Evolutionary conservation across 805 yeast species (phyloP), one percentile per base, ranked within the genome.

Genomic region (Saccharomycopsis synnaedendra): DNA sequence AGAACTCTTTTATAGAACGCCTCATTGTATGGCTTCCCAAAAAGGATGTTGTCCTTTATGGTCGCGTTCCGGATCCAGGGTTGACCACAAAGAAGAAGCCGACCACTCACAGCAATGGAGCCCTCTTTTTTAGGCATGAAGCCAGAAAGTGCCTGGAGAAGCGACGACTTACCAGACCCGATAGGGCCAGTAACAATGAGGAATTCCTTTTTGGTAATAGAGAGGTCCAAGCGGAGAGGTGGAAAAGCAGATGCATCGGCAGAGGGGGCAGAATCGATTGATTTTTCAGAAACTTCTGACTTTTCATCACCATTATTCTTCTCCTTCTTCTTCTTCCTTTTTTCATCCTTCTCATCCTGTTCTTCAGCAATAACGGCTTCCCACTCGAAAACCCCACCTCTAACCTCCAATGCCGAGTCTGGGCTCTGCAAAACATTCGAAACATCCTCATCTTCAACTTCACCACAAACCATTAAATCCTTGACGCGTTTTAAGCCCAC

Each of bases 51-150:
- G 11, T 81, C 84, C 55, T 71, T 71, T 33, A 83, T 74, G 0
- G 89, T 80, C 3, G 80, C 74, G 61, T 82, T 84, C 56, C 80
- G 85, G 35, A 82, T 74, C 93, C 90, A 83, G 19, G 85, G 85
- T 27, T 54, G 38, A 55, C 69, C 56, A 68, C 80, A 66, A 30
- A 76, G 58, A 33, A 78, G 58, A 6, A 75, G 53, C 0, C 71
- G 59, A 3, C 84, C 84, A 47, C 70, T 65, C 11, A 70, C 68
- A 8, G 59, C 55, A 6, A 82, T 64, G 0, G 59, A 32, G 11
- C 94, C 94, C 0, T 54, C 31, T 0, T 58, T 61, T 49, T 72
- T 70, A 5, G 68, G 67, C 84, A 85, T 83, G 49, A 74, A 70
- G 0, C 93, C 93, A 4, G 83, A 64, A 10, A 85, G 58, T 0